Evolutionary conservation across 441 rosid genomes (phyloP), one percentile per base, ranked within the genome.

Genomic region (Biscutella laevigata): DNA sequence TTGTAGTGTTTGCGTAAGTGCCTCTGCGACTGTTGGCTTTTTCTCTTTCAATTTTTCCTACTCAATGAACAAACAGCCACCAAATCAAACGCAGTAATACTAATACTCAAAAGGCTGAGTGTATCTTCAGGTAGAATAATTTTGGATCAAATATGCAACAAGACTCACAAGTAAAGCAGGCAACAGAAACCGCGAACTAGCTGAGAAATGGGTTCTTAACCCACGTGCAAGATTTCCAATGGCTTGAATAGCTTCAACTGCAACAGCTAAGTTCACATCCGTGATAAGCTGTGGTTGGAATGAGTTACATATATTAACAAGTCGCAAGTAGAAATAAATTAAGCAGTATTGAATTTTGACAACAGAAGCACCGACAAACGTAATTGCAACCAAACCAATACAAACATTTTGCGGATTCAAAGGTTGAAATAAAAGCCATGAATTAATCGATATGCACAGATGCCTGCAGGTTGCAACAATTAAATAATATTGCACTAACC

Each of bases 31-130:
- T 15, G 94, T 19, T 45, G 95, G 99, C 73, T 87, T 94, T 72
- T 94, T 94, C 82, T 94, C 99, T 77, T 94, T 94, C 79, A 94
- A 64, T 85, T 94, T 94, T 83, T 94, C 99, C 99, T 94, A 67
- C 45, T 41, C 56, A 58, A 69, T n/a, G 38, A 52, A 68, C 60
- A 44, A 56, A 62, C 55, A 36, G 43, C 32, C 52, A 14, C 48
- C 32, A 53, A 25, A 9, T 54, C 44, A 4, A 33, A 62, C 41
- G 1, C 42, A 39, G 36, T 25, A 37, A 63, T 17, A 34, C 13
- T 25, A 25, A 49, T 43, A 57, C 54, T 55, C 47, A 39, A 24
- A 16, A 19, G 19, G 32, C 42, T 46, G 22, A 22, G 39, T 30
- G 26, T 22, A 30, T 54, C 39, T 41, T 41, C 56, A 19, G 11